A percentile compares a stretch with the other conserved stretches of the same genome.
Evolutionary conservation across 371 early-diverging fungal genomes (phyloP).

Genomic region (Funneliformis caledonium): DNA sequence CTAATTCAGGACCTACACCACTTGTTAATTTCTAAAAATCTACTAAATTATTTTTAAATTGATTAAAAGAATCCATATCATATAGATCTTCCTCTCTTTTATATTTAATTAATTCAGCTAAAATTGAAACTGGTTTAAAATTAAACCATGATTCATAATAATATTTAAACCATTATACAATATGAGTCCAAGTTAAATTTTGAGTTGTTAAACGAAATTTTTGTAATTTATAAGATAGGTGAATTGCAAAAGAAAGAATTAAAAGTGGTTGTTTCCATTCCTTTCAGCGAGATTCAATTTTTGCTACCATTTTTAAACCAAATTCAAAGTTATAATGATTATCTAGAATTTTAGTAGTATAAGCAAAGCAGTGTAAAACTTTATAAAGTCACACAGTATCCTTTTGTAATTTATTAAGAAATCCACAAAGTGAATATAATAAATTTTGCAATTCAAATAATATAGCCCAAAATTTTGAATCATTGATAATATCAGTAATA

Average conservation of each 20-base stretch:
- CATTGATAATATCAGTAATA: not conserved
- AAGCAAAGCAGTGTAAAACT: constrained; percentile 13
- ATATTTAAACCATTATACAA: not conserved
- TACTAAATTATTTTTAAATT: not conserved
- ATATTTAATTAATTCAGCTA: not conserved
- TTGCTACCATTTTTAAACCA: not conserved
- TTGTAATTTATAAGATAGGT: not conserved
- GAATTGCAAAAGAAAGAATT: constrained; percentile 4
- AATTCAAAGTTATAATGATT: not conserved
- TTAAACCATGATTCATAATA: constrained; percentile 3
- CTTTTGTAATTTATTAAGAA: constrained; percentile 15
- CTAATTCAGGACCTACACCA: not conserved
- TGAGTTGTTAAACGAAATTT: not conserved
- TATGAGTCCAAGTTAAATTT: not conserved
- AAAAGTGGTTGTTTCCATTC: constrained; percentile 8
- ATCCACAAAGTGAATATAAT: constrained; percentile 5
- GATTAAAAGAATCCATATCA: not conserved
- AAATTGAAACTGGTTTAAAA: not conserved
- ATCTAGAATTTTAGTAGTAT: not conserved
- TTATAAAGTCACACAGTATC: not conserved
- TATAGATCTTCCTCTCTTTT: not conserved
- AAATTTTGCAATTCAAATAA: not conserved
- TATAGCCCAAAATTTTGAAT: not conserved
- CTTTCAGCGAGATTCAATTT: not conserved
- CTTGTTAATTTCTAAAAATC: not conserved